phyloP scores from a whole-genome alignment of 2,329 filamentous ascomycete genomes.

The Neopestalotiopsis sp. region DNA sequence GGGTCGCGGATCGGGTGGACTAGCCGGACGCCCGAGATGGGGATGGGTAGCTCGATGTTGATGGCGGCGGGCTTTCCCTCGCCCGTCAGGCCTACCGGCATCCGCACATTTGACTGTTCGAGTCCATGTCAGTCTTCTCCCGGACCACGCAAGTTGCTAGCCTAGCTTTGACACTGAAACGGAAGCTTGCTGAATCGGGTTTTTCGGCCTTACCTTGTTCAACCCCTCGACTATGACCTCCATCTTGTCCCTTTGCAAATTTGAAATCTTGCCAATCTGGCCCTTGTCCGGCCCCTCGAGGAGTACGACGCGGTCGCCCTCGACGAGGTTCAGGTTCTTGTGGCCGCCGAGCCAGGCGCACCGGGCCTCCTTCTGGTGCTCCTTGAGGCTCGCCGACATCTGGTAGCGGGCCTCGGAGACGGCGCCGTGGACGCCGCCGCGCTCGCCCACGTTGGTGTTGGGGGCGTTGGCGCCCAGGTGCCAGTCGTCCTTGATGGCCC shows the following conservation, averaged over 20 bases:
- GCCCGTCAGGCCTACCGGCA: slow-evolving; percentile 46
- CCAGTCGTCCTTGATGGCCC: slow-evolving; percentile 76
- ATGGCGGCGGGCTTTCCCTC: slow-evolving; percentile 46
- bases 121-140: background rate
- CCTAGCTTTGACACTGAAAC: background rate
- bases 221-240: slow-evolving; percentile 66
- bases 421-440: slow-evolving; percentile 64
- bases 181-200: background rate
- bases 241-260: slow-evolving; percentile 60
- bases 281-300: slow-evolving; percentile 80
- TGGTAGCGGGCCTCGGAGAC: slow-evolving; percentile 45
- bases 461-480: slow-evolving; percentile 79
- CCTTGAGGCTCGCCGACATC: slow-evolving; percentile 35
- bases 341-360: slow-evolving; percentile 61
- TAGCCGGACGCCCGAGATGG: slow-evolving; percentile 77
- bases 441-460: slow-evolving; percentile 70
- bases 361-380: slow-evolving; percentile 47
- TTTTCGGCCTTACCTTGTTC: slow-evolving; percentile 62
- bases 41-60: slow-evolving; percentile 60
- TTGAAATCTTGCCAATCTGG: slow-evolving; percentile 76
- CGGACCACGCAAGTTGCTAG: background rate
- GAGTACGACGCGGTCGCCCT: slow-evolving; percentile 82
- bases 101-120: slow-evolving; percentile 42
- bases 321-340: slow-evolving; percentile 65
- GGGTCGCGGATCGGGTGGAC: slow-evolving; percentile 77